Evolutionary conservation across 2,329 filamentous ascomycete species (phyloP), one percentile per base, ranked within the genome.

Genomic region (Lecanicillium sp.): DNA sequence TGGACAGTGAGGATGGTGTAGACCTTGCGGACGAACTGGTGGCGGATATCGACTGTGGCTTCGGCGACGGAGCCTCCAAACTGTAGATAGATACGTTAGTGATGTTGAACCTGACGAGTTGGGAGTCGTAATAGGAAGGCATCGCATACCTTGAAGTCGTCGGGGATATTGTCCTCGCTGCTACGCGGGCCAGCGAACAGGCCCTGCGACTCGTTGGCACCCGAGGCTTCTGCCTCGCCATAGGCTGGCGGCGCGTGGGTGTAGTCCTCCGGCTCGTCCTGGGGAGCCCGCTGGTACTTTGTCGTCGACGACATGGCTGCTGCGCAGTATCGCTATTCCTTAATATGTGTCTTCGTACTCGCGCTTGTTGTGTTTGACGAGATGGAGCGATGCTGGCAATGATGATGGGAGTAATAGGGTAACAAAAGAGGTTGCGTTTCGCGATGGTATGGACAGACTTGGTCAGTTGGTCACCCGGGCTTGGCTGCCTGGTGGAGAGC

Each of bases 1-100:
- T 98, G 92, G 37, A 87, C 80, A n/a, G 92, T 94, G 66, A 98
- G 73, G 63, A 98, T 98, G 43, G 88, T 83, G 67, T 98, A 98
- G 57, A 98, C 92, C 71, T 96, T 96, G 64, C 89, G 83, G 52
- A 95, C 74, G 63, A 95, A 98, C 64, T 92, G 85, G 79, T 95
- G 94, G 51, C 90, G 85, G 58, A 98, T 95, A 55, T 94, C 88
- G 56, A 96, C 72, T 15, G 89, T 94, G 33, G 86, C 90, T 68
- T 96, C 92, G 49, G 89, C 83, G 43, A 96, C 89, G 14, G 83
- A 87, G 45, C 88, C 89, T 51, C 90, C 92, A 57, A 94, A 96
- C 85, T 87, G 11, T 18, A 27, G 14, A 19, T 15, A 27, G 25
- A 27, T 44, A 20, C 35, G 33, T 32, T n/a, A n/a, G n/a, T n/a